Evolutionary conservation across 2,329 filamentous ascomycete species (phyloP).

Genomic region (Simplicillium aogashimaense): DNA sequence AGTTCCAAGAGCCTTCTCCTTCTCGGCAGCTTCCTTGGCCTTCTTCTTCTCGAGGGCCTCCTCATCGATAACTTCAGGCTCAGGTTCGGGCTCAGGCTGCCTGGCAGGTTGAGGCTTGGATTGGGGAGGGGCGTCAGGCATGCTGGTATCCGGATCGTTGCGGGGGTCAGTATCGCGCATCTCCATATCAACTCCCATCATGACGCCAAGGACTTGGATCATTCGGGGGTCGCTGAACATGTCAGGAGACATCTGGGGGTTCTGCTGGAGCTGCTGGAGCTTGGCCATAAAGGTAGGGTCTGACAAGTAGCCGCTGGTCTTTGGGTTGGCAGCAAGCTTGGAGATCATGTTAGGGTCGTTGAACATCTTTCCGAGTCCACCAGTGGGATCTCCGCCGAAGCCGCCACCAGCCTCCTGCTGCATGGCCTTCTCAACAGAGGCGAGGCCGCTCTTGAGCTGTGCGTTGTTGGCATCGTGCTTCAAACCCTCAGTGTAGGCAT

Average conservation of each 20-base stretch:
- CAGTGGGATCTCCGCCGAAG: slow-evolving; percentile 51
- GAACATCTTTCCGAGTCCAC: slow-evolving; percentile 85
- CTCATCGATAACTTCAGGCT: slow-evolving; percentile 66
- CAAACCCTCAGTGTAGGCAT: slow-evolving; percentile 89
- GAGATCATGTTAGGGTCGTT: slow-evolving; percentile 81
- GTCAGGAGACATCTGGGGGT: slow-evolving; percentile 68
- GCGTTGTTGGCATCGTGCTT: slow-evolving; percentile 88
- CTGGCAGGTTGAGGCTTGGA: slow-evolving; percentile 28
- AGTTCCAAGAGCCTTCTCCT: slow-evolving; percentile 88
- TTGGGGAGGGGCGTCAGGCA: slow-evolving; percentile 55
- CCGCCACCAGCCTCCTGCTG: slow-evolving; percentile 41
- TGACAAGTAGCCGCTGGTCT: slow-evolving; percentile 72
- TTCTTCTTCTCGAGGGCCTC: slow-evolving; percentile 77
- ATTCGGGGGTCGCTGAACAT: slow-evolving; percentile 86
- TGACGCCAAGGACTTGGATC: slow-evolving; percentile 84
- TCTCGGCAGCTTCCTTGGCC: slow-evolving; percentile 86
- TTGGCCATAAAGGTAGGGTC: slow-evolving; percentile 87
- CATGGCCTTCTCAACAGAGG: slow-evolving; percentile 79
- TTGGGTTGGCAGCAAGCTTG: slow-evolving; percentile 90
- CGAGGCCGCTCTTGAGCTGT: slow-evolving; percentile 81
- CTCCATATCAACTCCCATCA: slow-evolving; percentile 88
- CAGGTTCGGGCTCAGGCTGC: slow-evolving; percentile 46
- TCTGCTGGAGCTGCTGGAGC: slow-evolving; percentile 69
- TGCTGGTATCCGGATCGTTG: slow-evolving; percentile 52
- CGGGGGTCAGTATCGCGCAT: slow-evolving; percentile 27